Evolutionary conservation across 371 early-diverging fungal species (phyloP).

Genomic region (Circinella minor): DNA sequence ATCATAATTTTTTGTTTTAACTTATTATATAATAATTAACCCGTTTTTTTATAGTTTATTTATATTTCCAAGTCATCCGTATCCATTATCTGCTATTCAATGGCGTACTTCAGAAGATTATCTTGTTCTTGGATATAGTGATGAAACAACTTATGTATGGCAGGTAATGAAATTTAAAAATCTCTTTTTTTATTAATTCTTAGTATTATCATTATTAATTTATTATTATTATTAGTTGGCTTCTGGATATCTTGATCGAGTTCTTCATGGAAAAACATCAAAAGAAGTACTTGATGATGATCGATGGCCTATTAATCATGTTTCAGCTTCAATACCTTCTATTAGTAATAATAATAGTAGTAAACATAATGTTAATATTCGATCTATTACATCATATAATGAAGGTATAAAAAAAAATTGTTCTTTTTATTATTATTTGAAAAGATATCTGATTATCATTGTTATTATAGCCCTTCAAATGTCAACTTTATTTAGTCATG

Average conservation of each 20-base stretch:
- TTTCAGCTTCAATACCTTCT: conserved; percentile 23
- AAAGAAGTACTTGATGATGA: conserved; percentile 64
- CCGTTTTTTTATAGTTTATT: conserved; percentile 44
- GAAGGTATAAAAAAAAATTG: conserved; percentile 21
- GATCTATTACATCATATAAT: conserved; percentile 31
- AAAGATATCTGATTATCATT: not conserved
- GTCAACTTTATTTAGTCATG: conserved; percentile 35
- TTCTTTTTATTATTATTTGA: too few relatives aligned
- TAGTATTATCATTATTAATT: not conserved
- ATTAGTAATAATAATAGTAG: conserved; percentile 9
- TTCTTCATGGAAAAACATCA: conserved; percentile 59
- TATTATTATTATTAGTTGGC: conserved; percentile 56
- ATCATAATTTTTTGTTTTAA: too few relatives aligned
- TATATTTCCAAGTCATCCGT: conserved; percentile 64
- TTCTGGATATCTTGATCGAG: conserved; percentile 75
- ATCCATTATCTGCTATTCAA: conserved; percentile 62
- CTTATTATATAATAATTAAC: too few relatives aligned
- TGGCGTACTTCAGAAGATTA: conserved; percentile 76
- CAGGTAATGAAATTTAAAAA: conserved; percentile 51
- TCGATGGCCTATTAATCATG: conserved; percentile 56
- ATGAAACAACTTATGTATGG: conserved; percentile 76
- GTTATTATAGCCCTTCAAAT: conserved; percentile 16
- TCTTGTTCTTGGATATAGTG: conserved; percentile 66
- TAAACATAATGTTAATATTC: conserved; percentile 33
- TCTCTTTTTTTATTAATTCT: not conserved